These are phyloP conservation scores for Ilyonectria robusta DNA, from an alignment of 2,329 filamentous ascomycete species.

Conservation along the genomic window DNA sequence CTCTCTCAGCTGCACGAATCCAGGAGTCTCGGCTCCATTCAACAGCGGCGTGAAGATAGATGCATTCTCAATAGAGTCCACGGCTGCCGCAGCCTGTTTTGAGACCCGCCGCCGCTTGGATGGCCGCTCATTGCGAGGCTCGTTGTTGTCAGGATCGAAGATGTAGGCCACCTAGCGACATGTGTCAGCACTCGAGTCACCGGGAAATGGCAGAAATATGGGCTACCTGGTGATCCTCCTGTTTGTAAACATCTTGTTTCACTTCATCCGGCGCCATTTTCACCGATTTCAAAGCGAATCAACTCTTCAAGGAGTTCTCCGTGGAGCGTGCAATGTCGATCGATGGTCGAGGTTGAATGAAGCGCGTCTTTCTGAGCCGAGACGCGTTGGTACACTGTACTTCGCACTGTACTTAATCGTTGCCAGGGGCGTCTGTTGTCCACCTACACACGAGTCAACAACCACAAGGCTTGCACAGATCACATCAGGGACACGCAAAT, in stretches of 20 bases:
- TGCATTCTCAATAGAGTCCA: slow-evolving; percentile 29
- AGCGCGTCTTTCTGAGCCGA: slow-evolving; percentile 40
- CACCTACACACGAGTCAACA: not conserved
- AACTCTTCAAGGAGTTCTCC: not conserved
- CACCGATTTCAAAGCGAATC: not conserved
- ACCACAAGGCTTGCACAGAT: no score
- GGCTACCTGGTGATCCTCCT: slow-evolving; percentile 62
- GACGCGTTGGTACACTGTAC: slow-evolving; percentile 33
- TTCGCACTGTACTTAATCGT: slow-evolving; percentile 36
- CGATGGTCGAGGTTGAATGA: slow-evolving; percentile 20
- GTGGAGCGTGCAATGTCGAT: slow-evolving; percentile 30
- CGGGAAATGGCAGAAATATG: not conserved
- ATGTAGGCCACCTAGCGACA: slow-evolving; percentile 70
- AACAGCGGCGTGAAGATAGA: slow-evolving; percentile 67
- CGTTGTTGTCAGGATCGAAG: slow-evolving; percentile 67
- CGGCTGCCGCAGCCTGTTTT: slow-evolving; percentile 51
- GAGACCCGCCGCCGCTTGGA: slow-evolving; percentile 71
- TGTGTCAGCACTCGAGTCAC: slow-evolving; percentile 33
- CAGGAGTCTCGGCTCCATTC: slow-evolving; percentile 65
- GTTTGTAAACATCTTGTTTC: slow-evolving; percentile 48
- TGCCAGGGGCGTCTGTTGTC: not conserved
- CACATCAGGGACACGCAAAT: not conserved
- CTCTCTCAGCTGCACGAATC: slow-evolving; percentile 67
- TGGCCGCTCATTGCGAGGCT: slow-evolving; percentile 57
- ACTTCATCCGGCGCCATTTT: slow-evolving; percentile 45